Base-by-base conservation (phyloP, 2,329 filamentous ascomycete species). In the Aspergillus awamori region DNA sequence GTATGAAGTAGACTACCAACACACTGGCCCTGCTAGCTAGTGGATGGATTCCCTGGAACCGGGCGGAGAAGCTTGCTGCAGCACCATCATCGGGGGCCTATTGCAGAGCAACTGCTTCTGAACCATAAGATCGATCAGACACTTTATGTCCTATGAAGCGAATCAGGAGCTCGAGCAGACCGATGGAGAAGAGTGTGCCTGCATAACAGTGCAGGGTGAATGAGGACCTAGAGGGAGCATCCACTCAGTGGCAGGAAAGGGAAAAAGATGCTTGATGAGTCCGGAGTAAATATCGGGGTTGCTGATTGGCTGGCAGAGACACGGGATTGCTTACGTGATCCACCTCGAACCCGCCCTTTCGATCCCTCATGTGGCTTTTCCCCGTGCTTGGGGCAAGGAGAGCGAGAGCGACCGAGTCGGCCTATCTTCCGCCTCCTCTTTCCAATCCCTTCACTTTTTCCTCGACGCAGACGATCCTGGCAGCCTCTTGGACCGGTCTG, bases 341-440 rank as follows among this genome's bases (percentile, higher is more conserved):
- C 51, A 55, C 67, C 63, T 62, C 62, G 62, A 65, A 59, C 62
- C 66, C 67, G 67, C 65, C 59, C 65, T 58, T 36, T 60, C 49
- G 60, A 62, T 56, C 59, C 60, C 65, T 68, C 67, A 71, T 63
- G 72, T 73, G 72, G 72, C 72, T 72, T 70, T 73, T 71, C 68
- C 65, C 67, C 53, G 62, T 64, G 63, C 59, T 55, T 60, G 63
- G 58, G 61, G 58, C 45, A 61, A 60, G 61, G 63, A 61, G 60
- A 54, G 51, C 52, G 33, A 36, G 56, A 49, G 13, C 24, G 45
- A 49, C 45, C 47, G 30, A 59, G 51, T 61, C 59, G 38, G 59
- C 54, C 33, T 33, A 17, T 51, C 24, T 51, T 51, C n/a, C 26
- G 24, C 13, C 26, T 51, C 24, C 30, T 30, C 26, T n/a, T 30